Evolutionary conservation across 495 filamentous ascomycete species (phyloP).

Genomic region (Cryomyces minteri): DNA sequence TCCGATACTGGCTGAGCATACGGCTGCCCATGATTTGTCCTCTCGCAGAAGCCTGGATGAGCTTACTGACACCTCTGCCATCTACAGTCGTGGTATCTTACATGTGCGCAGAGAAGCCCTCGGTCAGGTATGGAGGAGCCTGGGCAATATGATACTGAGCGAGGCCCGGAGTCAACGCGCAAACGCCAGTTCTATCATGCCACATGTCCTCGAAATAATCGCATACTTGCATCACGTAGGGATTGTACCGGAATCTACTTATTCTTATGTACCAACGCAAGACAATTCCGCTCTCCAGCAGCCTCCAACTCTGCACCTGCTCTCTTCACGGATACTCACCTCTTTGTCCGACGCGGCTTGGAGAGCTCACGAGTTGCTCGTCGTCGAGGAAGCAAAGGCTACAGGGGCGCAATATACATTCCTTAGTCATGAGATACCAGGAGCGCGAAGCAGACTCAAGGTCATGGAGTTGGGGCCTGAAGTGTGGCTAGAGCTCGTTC

Average conservation of each 20-base stretch:
- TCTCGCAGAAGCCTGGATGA: background rate
- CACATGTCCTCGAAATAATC: slow-evolving; percentile 36
- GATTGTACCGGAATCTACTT: slow-evolving; percentile 38
- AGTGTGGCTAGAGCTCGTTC: slow-evolving; percentile 46
- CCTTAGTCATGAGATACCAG: slow-evolving; percentile 29
- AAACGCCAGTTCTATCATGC: slow-evolving; percentile 30
- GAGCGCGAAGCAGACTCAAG: slow-evolving; percentile 28
- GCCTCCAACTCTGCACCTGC: slow-evolving; percentile 37
- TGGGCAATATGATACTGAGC: slow-evolving; percentile 35
- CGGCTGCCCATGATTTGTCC: background rate
- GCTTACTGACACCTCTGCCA: slow-evolving; percentile 1
- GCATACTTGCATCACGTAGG: slow-evolving; percentile 40
- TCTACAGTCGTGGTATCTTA: background rate
- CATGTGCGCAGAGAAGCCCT: slow-evolving; percentile 7
- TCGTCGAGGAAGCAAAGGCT: slow-evolving; percentile 25
- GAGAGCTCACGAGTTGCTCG: slow-evolving; percentile 29
- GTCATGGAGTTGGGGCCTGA: slow-evolving; percentile 36
- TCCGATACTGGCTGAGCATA: background rate
- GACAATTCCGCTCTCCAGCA: slow-evolving; percentile 26
- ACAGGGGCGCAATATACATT: slow-evolving; percentile 20
- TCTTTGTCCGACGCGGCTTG: slow-evolving; percentile 44
- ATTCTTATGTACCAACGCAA: slow-evolving; percentile 22
- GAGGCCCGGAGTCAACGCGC: slow-evolving; percentile 26
- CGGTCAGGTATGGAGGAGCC: slow-evolving; percentile 28
- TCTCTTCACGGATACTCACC: slow-evolving; percentile 39